Conservation (phyloP, 108 stramenopile species). For the Skeletonema grethae region DNA sequence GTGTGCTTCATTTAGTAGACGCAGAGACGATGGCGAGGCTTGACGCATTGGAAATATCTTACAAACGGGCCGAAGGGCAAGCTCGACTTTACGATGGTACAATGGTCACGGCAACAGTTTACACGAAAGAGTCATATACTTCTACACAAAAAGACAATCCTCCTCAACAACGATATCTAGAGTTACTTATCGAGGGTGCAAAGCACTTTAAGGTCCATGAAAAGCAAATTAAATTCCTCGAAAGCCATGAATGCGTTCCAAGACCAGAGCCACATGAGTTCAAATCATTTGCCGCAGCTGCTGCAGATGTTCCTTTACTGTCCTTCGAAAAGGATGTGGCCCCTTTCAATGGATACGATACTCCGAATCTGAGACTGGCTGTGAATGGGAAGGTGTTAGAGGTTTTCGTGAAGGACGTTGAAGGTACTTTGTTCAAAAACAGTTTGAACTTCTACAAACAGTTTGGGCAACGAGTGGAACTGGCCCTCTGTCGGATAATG, state of each 20-base stretch:
- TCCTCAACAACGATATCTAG: conserved; percentile 27
- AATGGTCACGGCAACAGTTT: conserved; percentile 8
- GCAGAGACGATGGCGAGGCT: conserved; percentile 13
- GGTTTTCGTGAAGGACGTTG: neutral
- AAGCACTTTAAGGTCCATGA: conserved; percentile 17
- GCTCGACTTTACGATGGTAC: conserved; percentile 21
- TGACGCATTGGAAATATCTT: conserved; percentile 20
- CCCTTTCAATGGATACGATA: conserved; percentile 13
- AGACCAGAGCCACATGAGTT: conserved; percentile 13
- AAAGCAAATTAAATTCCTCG: conserved; percentile 18
- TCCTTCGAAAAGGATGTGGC: conserved; percentile 13
- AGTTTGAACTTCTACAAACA: conserved; percentile 16
- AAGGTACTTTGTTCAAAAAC: conserved; percentile 4
- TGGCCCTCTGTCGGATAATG: conserved; percentile 7
- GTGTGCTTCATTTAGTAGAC: conserved; percentile 18
- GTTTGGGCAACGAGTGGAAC: conserved; percentile 11
- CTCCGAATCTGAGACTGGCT: neutral
- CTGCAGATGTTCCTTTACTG: conserved; percentile 6
- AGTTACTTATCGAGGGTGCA: conserved; percentile 23
- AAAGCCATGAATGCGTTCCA: neutral
- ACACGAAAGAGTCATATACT: neutral
- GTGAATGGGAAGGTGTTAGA: conserved; percentile 15
- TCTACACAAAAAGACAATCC: conserved; percentile 11
- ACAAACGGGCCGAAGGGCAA: conserved; percentile 1
- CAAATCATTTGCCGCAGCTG: conserved; percentile 7